These are phyloP conservation scores for Neonectria punicea DNA, from an alignment of 2,329 filamentous ascomycete species.

Conservation along the genomic window DNA sequence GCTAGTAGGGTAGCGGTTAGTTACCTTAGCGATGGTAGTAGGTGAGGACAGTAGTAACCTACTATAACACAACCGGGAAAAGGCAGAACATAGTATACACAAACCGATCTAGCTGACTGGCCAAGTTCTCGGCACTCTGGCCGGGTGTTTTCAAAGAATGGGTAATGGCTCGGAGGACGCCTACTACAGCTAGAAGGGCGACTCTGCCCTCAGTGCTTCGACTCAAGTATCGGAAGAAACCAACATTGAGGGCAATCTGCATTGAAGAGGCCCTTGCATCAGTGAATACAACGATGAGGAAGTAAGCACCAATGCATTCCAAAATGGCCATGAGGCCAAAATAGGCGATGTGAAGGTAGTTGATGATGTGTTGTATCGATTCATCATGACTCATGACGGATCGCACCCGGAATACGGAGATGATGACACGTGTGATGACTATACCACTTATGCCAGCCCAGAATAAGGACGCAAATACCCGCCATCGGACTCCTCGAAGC, in stretches of 20 bases:
- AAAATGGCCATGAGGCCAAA: conserved; percentile 51
- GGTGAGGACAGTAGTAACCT: conserved; percentile 23
- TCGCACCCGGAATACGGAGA: conserved; percentile 45
- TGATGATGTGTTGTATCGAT: conserved; percentile 36
- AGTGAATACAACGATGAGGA: conserved; percentile 49
- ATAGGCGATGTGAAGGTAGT: conserved; percentile 52
- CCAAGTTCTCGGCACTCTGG: conserved; percentile 49
- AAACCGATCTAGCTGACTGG: conserved; percentile 53
- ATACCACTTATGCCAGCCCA: conserved; percentile 66
- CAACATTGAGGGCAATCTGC: conserved; percentile 38
- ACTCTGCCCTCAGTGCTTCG: conserved; percentile 50
- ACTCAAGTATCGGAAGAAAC: conserved; percentile 50
- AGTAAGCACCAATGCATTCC: conserved; percentile 50
- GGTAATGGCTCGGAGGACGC: conserved; percentile 49
- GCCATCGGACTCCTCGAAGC: conserved; percentile 52
- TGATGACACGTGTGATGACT: conserved; percentile 55
- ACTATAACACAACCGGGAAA: conserved; percentile 53
- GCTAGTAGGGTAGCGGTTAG: conserved; percentile 12
- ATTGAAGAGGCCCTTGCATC: conserved; percentile 32
- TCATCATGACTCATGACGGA: conserved; percentile 6
- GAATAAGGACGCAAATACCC: conserved; percentile 62
- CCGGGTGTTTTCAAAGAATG: conserved; percentile 49
- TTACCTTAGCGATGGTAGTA: too few species aligned
- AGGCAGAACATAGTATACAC: conserved; percentile 53
- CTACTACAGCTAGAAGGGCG: conserved; percentile 48